A percentile compares a stretch with the other conserved stretches of the same genome.
These are phyloP conservation scores for Sistotremastrum suecicum DNA, from an alignment of 768 basidiomycete genomes.

Conservation along the genomic window DNA sequence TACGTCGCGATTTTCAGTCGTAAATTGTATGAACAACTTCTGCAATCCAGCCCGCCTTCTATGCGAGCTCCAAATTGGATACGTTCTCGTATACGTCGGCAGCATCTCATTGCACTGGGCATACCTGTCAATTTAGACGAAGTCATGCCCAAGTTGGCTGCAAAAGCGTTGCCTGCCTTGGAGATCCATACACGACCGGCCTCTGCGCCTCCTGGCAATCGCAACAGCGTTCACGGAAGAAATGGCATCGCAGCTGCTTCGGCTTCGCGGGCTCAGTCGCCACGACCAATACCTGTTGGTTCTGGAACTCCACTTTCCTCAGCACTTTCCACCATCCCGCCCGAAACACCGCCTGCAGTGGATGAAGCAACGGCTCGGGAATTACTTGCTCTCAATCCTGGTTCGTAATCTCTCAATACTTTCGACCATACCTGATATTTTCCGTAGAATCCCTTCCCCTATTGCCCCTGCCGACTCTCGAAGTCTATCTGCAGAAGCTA, in stretches of 20 bases:
- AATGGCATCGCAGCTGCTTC: constrained; percentile 21
- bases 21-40: constrained; percentile 55
- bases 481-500: constrained; percentile 53
- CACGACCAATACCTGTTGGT: constrained; percentile 25
- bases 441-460: constrained; percentile 54
- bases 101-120: constrained; percentile 82
- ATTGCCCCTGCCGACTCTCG: constrained; percentile 52
- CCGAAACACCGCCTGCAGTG: constrained; percentile 12
- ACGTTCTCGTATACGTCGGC: constrained; percentile 77
- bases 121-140: constrained; percentile 94
- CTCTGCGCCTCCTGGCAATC: constrained; percentile 62
- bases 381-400: constrained; percentile 51
- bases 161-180: constrained; percentile 59
- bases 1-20: constrained; percentile 35
- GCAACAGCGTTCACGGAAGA: constrained; percentile 23
- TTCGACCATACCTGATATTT: constrained; percentile 2
- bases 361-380: constrained; percentile 51
- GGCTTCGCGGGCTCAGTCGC: constrained; percentile 40
- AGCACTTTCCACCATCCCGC: constrained; percentile 1
- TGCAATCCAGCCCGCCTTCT: constrained; percentile 54
- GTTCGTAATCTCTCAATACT: constrained; percentile 25
- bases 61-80: constrained; percentile 90
- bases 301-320: constrained; percentile 22
- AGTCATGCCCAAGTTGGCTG: constrained; percentile 54
- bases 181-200: constrained; percentile 73